Conservation (phyloP, 176 grass and related monocot species). For the Avena eriantha region DNA sequence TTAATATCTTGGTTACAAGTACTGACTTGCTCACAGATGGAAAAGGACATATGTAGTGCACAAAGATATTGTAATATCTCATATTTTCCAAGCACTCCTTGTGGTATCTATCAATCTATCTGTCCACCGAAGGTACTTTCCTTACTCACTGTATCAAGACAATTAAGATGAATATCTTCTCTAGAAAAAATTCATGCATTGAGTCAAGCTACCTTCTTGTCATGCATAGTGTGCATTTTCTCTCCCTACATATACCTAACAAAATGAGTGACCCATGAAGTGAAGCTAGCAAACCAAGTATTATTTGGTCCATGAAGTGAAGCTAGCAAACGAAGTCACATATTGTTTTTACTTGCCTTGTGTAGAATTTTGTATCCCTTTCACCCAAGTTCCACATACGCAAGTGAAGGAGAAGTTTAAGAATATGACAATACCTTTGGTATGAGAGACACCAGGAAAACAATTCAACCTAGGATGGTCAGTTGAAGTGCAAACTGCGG, state of each 20-base stretch:
- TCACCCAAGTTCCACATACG: constrained; percentile 15
- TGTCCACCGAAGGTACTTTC: neutral
- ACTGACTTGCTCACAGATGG: no score
- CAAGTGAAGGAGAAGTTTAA: neutral
- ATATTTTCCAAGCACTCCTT: no score
- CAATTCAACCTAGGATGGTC: neutral
- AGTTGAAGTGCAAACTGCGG: neutral
- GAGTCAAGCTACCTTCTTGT: neutral
- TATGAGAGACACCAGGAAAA: neutral
- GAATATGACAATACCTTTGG: neutral
- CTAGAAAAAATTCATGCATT: neutral
- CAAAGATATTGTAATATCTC: no score
- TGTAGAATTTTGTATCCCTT: neutral
- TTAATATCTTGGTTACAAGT: neutral
- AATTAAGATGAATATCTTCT: neutral
- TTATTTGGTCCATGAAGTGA: no score
- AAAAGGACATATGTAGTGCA: no score
- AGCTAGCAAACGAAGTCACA: neutral
- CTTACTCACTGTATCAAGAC: no score
- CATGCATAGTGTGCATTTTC: no score
- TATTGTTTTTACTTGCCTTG: neutral
- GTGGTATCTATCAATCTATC: neutral
- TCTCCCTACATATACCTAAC: no score
- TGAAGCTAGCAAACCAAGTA: no score
- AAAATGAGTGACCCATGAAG: no score